A percentile compares a stretch with the other conserved stretches of the same genome.
These are phyloP conservation scores for Suhomyces ambrosiae DNA, from an alignment of 1,139 yeast species.

Conservation along the genomic window DNA sequence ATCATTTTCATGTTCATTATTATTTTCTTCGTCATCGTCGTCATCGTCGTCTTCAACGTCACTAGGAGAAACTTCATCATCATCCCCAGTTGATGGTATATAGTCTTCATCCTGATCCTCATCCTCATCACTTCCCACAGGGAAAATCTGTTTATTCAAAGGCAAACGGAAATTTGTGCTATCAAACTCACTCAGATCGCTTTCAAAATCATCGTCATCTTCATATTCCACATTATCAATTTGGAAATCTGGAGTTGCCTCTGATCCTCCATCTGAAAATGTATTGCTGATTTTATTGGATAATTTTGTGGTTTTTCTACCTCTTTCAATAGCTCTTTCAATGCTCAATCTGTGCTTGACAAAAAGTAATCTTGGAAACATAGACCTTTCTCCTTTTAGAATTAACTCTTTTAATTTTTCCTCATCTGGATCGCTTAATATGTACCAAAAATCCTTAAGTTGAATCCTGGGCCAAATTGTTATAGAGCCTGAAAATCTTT, in stretches of 20 bases:
- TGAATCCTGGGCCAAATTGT: constrained; percentile 75
- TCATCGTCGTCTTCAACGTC: constrained; percentile 6
- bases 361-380: constrained; percentile 67
- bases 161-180: too few relatives aligned
- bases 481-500: constrained; percentile 71
- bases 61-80: constrained; percentile 5
- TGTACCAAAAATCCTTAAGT: constrained; percentile 61
- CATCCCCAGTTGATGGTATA: constrained; percentile 13
- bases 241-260: constrained; percentile 13
- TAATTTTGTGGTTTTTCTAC: constrained; percentile 33
- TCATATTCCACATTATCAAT: constrained; percentile 18
- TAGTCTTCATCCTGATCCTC: constrained; percentile 17
- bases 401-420: constrained; percentile 59
- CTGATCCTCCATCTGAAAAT: constrained; percentile 10
- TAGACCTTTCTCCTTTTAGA: constrained; percentile 62
- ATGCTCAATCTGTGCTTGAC: constrained; percentile 63
- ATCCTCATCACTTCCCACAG: constrained; percentile 16
- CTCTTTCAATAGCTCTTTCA: constrained; percentile 64
- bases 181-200: constrained; percentile 25
- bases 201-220: constrained; percentile 21
- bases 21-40: not conserved
- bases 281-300: constrained; percentile 14
- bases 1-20: not conserved
- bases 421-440: constrained; percentile 69
- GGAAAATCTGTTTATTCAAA: constrained; percentile 6